These are phyloP conservation scores for Alternaria sp. DNA, from an alignment of 2,329 filamentous ascomycete genomes.

Conservation along the genomic window DNA sequence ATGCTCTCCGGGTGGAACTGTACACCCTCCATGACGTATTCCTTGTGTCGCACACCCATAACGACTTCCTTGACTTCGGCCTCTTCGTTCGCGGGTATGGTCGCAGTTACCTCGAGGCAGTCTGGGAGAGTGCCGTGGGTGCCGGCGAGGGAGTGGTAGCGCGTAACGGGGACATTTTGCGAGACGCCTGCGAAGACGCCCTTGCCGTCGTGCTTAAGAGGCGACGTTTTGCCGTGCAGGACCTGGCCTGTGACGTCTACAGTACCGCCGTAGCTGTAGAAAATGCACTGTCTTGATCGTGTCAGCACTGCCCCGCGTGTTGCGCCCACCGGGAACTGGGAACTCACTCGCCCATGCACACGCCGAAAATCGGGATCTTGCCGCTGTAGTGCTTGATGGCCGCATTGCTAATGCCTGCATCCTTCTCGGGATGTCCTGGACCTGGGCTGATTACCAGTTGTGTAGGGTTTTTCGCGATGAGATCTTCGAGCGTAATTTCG, in stretches of 20 bases:
- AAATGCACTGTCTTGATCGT: conserved; percentile 80
- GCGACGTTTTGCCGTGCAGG: conserved; percentile 94
- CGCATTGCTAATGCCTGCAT: conserved; percentile 91
- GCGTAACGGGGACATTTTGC: conserved; percentile 83
- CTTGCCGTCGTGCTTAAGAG: conserved; percentile 84
- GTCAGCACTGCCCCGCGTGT: conserved; percentile 3
- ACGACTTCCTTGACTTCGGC: conserved; percentile 85
- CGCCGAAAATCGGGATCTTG: conserved; percentile 94
- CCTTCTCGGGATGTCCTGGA: conserved; percentile 87
- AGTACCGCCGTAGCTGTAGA: conserved; percentile 87
- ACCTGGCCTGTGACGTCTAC: conserved; percentile 95
- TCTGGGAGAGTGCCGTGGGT: conserved; percentile 86
- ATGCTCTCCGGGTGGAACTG: conserved; percentile 99
- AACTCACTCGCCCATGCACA: conserved; percentile 94
- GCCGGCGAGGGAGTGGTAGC: conserved; percentile 95
- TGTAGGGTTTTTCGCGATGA: conserved; percentile 83
- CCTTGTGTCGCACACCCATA: conserved; percentile 95
- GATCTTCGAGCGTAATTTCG: conserved; percentile 81
- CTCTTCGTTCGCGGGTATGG: conserved; percentile 72
- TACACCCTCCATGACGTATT: conserved; percentile 89
- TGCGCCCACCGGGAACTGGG: background rate
- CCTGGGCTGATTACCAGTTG: conserved; percentile 95
- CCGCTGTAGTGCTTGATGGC: conserved; percentile 90
- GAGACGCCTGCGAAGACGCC: conserved; percentile 87
- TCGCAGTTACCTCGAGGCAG: conserved; percentile 87